Percentiles rank a stretch among this genome's conserved stretches.
Conservation (phyloP, 805 yeast species). For the Grigorovia humatica region DNA sequence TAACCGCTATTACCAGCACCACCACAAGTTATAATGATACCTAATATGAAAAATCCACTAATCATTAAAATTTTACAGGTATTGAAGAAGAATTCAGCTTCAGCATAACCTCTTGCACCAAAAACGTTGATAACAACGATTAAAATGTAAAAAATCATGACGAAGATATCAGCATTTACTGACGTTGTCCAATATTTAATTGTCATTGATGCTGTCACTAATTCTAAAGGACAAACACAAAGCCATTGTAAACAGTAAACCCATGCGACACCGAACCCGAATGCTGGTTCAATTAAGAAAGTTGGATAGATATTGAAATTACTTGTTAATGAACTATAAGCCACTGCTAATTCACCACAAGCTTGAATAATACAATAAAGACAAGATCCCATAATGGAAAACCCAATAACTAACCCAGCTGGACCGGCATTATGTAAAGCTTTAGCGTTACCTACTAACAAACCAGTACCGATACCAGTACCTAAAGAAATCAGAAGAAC, state of each 20-base stretch:
- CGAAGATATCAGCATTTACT: conserved; percentile 47
- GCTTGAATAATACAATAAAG: conserved; percentile 50
- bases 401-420: conserved; percentile 48
- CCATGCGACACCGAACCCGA: conserved; percentile 68
- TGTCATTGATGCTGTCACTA: conserved; percentile 52
- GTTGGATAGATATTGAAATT: conserved; percentile 51
- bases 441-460: conserved; percentile 58
- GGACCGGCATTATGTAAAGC: conserved; percentile 56
- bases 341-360: conserved; percentile 61
- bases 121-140: conserved; percentile 40
- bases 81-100: conserved; percentile 56
- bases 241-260: conserved; percentile 58
- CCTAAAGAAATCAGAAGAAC: conserved; percentile 67
- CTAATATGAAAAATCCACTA: conserved; percentile 49
- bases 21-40: conserved; percentile 44
- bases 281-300: conserved; percentile 53
- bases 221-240: conserved; percentile 54
- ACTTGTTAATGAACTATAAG: conserved; percentile 52
- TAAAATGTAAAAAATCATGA: conserved; percentile 44
- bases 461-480: conserved; percentile 68
- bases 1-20: conserved; percentile 47
- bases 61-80: conserved; percentile 48
- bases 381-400: conserved; percentile 48
- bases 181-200: conserved; percentile 42
- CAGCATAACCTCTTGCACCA: conserved; percentile 54